Evolutionary conservation across 2,329 filamentous ascomycete genomes (phyloP).

Genomic region (Penicillium frequentans): DNA sequence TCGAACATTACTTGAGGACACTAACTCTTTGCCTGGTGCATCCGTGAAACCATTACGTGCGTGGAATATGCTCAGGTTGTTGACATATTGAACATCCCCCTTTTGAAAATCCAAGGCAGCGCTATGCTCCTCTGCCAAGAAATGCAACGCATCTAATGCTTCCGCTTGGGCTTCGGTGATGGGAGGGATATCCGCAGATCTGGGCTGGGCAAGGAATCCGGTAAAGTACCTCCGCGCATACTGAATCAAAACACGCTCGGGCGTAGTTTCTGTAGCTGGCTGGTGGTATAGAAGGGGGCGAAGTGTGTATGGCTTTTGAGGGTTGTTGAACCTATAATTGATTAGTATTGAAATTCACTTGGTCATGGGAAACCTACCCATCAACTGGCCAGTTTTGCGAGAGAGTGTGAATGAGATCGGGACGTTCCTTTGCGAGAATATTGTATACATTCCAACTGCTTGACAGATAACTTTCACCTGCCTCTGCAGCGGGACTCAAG

Average conservation of each 20-base stretch:
- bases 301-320: constrained; percentile 45
- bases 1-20: background rate
- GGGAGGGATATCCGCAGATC: constrained; percentile 45
- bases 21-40: constrained; percentile 38
- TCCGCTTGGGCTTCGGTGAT: constrained; percentile 56
- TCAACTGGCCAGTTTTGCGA: constrained; percentile 52
- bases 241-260: constrained; percentile 60
- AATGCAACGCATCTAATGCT: constrained; percentile 53
- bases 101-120: constrained; percentile 47
- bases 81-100: constrained; percentile 54
- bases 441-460: constrained; percentile 58
- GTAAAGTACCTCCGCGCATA: constrained; percentile 62
- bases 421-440: constrained; percentile 52
- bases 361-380: constrained; percentile 32
- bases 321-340: constrained; percentile 52
- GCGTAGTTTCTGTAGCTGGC: constrained; percentile 44
- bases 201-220: constrained; percentile 46
- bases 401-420: constrained; percentile 55
- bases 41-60: constrained; percentile 50
- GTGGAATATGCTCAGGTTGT: constrained; percentile 55
- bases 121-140: constrained; percentile 46
- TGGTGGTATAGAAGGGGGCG: constrained; percentile 53
- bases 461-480: constrained; percentile 55
- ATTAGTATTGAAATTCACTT: background rate
- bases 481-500: constrained; percentile 47